Conservation (phyloP, 2,329 filamentous ascomycete species). For the Pseudonectria buxi region DNA sequence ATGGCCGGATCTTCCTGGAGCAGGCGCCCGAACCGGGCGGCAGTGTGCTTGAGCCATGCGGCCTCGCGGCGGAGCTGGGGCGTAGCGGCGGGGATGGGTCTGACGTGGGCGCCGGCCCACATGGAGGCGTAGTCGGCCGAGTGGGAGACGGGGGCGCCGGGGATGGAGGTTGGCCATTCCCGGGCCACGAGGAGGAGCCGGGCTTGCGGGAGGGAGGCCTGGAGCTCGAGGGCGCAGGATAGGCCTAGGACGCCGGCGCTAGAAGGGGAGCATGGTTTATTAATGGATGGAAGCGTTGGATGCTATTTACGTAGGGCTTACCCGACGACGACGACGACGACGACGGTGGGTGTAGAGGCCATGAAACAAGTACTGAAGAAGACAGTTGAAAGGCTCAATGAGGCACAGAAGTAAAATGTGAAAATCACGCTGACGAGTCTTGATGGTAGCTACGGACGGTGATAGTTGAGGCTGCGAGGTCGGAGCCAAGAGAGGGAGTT, state of each 20-base stretch:
- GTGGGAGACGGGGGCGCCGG: constrained; percentile 22
- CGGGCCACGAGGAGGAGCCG: constrained; percentile 23
- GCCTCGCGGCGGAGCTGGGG: constrained; percentile 27
- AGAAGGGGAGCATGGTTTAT: neutral
- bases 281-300: neutral
- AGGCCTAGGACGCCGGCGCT: constrained; percentile 50
- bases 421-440: too few relatives aligned
- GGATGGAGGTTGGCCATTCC: constrained; percentile 30
- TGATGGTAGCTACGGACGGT: too few relatives aligned
- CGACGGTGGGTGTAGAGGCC: constrained; percentile 9
- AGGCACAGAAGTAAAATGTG: too few relatives aligned
- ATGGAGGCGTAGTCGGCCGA: constrained; percentile 46
- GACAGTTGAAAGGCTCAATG: too few relatives aligned
- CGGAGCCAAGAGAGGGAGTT: too few relatives aligned
- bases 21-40: constrained; percentile 19
- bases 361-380: too few relatives aligned
- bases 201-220: constrained; percentile 17
- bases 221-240: constrained; percentile 40
- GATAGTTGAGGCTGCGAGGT: too few relatives aligned
- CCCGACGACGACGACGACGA: constrained; percentile 25
- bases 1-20: constrained; percentile 22
- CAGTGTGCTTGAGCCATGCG: constrained; percentile 23
- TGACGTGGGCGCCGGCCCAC: constrained; percentile 51
- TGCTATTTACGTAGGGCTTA: constrained; percentile 3
- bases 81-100: constrained; percentile 37